Conservation (phyloP, 495 filamentous ascomycete genomes). For the Achaetomiella virescens region DNA sequence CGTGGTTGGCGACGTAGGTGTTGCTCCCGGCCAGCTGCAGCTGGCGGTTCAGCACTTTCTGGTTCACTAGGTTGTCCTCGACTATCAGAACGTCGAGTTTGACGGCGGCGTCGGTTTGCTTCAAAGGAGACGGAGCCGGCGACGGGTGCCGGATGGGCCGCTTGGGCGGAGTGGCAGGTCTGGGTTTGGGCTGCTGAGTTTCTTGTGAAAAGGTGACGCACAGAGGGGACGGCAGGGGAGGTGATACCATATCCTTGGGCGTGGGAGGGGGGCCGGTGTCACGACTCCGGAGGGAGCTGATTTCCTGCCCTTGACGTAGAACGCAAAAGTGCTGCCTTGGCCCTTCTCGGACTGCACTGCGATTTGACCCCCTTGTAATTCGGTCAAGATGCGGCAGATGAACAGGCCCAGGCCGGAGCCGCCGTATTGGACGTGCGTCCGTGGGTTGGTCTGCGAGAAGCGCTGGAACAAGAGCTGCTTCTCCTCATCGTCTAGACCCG, state of each 20-base stretch:
- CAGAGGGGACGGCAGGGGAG: not conserved
- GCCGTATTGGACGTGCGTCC: constrained; percentile 75
- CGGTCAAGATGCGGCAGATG: constrained; percentile 70
- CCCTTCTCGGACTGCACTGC: constrained; percentile 67
- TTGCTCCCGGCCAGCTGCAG: constrained; percentile 62
- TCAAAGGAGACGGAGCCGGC: not conserved
- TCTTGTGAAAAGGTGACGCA: not conserved
- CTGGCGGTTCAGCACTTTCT: constrained; percentile 64
- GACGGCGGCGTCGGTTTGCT: not conserved
- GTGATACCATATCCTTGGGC: not conserved
- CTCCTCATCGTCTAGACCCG: constrained; percentile 66
- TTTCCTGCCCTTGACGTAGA: constrained; percentile 55
- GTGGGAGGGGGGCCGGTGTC: not conserved
- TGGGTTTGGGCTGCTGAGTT: not conserved
- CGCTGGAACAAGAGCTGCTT: constrained; percentile 71
- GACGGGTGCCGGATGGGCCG: not conserved
- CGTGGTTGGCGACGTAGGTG: constrained; percentile 70
- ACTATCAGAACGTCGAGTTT: constrained; percentile 57
- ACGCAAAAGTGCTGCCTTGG: constrained; percentile 75
- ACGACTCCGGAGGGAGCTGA: constrained; percentile 10
- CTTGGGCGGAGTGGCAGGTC: not conserved
- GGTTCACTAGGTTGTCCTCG: constrained; percentile 82
- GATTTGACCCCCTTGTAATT: constrained; percentile 79
- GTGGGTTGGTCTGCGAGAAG: constrained; percentile 70
- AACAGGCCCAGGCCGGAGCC: constrained; percentile 80